Conservation (phyloP, 2,329 filamentous ascomycete genomes). For the Sporothrix pseudoabietina region DNA sequence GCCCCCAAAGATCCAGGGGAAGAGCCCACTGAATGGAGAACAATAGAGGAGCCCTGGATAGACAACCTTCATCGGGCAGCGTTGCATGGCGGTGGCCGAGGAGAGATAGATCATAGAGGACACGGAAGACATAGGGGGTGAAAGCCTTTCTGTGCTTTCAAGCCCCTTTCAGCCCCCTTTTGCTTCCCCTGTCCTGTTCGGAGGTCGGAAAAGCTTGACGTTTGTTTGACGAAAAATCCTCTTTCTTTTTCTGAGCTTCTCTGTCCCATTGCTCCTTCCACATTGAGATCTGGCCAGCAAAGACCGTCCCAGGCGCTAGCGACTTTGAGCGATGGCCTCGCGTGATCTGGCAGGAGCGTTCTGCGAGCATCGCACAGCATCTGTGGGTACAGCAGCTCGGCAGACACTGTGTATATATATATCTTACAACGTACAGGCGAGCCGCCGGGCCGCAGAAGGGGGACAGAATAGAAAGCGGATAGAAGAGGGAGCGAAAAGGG, state of each 20-base stretch:
- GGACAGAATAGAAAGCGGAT: not conserved
- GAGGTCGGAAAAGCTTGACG: conserved; percentile 2
- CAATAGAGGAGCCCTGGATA: not conserved
- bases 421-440: not conserved
- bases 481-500: not conserved
- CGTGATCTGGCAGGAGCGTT: not conserved
- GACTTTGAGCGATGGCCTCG: not conserved
- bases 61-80: not conserved
- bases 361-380: conserved; percentile 8
- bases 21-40: not conserved
- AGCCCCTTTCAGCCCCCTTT: not conserved
- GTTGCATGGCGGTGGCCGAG: not conserved
- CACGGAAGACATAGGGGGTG: not conserved
- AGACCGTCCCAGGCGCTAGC: not conserved
- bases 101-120: not conserved
- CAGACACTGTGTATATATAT: not conserved
- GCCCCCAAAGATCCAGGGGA: not conserved
- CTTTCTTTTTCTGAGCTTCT: not conserved
- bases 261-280: not conserved
- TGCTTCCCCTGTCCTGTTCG: not conserved
- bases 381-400: not conserved
- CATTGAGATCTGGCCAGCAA: not conserved
- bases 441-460: not conserved
- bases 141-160: not conserved
- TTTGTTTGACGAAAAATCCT: not conserved